Base-by-base conservation (phyloP, 495 filamentous ascomycete genomes). In the Astrocystis sublimbata region DNA sequence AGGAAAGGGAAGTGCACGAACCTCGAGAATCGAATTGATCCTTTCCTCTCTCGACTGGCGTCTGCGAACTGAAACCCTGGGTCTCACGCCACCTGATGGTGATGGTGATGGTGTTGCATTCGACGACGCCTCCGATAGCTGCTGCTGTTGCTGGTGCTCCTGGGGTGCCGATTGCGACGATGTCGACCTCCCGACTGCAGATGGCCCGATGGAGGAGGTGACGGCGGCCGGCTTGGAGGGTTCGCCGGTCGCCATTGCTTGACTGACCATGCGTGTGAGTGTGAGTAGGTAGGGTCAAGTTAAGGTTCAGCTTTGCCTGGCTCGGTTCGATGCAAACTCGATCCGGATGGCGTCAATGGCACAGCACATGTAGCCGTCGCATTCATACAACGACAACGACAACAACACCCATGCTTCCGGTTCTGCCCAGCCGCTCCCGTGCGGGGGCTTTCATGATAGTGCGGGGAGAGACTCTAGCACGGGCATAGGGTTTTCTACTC, bases 21-120 rank as follows among this genome's bases (percentile, higher is more conserved):
- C 78, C 77, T 80, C 72, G 58, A 80, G 76, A 66, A 80, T 79
- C 13, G 70, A 67, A 58, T 71, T 71, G 58, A 80, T 62, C 36
- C 78, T 73, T 17, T 78, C 73, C 43, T 78, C 72, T 12, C 76
- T 71, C 9, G 76, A 76, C 58, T 59, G 61, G 24, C 70, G 63
- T 46, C 59, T 17, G 0, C 28, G 13, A 31, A 53, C 1, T 19
- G 38, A 61, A 21, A 13, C 38, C 33, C 23, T 40, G 8, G 46
- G 26, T 9, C 45, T 24, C 19, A 49, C 4, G 13, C 36, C 24
- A 17, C 21, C 19, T 15, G 5, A 49, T 9, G n/a, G n/a, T n/a
- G n/a, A n/a, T n/a, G n/a, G n/a, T n/a, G n/a, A n/a, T n/a, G n/a
- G n/a, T n/a, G n/a, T n/a, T n/a, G 46, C 13, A 31, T 26, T 17